These are phyloP conservation scores for Malus hybrid DNA, from an alignment of 331 rosid genomes.

Conservation along the genomic window DNA sequence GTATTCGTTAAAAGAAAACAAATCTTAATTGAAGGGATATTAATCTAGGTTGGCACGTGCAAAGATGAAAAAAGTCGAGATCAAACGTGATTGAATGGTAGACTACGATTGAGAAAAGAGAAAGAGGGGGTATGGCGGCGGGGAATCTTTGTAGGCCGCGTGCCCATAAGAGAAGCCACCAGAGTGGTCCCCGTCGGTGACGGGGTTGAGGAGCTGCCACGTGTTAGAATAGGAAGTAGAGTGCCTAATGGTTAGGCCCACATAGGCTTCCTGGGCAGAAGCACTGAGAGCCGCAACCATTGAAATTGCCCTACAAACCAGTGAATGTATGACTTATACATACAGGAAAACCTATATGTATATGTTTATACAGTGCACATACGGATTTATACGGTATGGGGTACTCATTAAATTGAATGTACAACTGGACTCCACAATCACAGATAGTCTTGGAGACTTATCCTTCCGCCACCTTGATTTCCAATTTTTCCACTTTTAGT, in stretches of 20 bases:
- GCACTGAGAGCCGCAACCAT: constrained; percentile 55
- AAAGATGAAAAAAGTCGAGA: background rate
- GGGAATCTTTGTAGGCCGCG: constrained; percentile 82
- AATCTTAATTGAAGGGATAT: background rate
- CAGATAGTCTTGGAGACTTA: background rate
- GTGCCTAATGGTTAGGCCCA: background rate
- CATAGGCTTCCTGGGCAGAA: constrained; percentile 23
- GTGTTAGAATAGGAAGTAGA: background rate
- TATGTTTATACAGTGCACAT: background rate
- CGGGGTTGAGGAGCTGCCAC: constrained; percentile 37
- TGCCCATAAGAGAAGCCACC: constrained; percentile 44
- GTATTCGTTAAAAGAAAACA: background rate
- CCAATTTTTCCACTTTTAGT: background rate
- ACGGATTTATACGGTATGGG: background rate
- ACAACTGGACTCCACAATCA: constrained; percentile 50
- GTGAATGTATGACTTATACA: background rate
- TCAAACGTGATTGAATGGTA: constrained; percentile 68
- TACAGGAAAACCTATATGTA: too few relatives aligned
- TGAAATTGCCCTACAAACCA: constrained; percentile 2
- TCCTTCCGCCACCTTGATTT: constrained; percentile 13
- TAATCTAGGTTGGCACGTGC: constrained; percentile 36
- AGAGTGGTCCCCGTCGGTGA: constrained; percentile 37
- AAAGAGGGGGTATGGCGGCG: constrained; percentile 69
- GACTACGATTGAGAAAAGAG: background rate
- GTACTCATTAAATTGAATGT: background rate